These are phyloP conservation scores for Phoenix dactylifera DNA, from an alignment of 176 grass and related monocot genomes.

Conservation along the genomic window DNA sequence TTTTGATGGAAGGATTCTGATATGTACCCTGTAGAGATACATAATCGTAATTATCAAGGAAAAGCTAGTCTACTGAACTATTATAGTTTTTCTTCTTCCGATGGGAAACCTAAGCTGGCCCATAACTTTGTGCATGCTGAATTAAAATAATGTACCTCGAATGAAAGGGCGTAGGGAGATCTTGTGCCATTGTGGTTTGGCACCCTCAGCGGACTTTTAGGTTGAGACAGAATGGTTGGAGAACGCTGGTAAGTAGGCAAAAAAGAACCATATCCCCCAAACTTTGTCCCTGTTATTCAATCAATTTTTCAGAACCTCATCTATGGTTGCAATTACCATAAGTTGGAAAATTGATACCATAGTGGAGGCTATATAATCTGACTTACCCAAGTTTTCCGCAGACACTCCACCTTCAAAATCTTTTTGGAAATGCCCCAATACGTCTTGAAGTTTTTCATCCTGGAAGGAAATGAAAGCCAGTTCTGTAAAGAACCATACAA, in stretches of 20 bases:
- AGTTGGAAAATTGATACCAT: constrained; percentile 22
- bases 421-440: constrained; percentile 85
- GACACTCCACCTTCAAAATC: constrained; percentile 84
- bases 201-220: constrained; percentile 51
- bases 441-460: constrained; percentile 84
- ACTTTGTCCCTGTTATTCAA: constrained; percentile 69
- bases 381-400: constrained; percentile 87
- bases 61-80: too few relatives aligned
- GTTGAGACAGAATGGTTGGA: constrained; percentile 46
- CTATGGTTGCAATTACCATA: neutral
- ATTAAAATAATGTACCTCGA: constrained; percentile 48
- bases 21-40: constrained; percentile 30
- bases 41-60: too few relatives aligned
- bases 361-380: constrained; percentile 13
- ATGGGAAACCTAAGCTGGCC: too few relatives aligned
- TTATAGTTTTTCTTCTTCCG: too few relatives aligned
- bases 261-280: constrained; percentile 96
- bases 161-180: constrained; percentile 56
- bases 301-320: constrained; percentile 11
- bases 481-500: constrained; percentile 10
- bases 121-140: too few relatives aligned
- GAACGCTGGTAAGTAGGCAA: constrained; percentile 80
- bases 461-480: constrained; percentile 26
- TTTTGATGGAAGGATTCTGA: constrained; percentile 35
- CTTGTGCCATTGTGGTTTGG: constrained; percentile 31